Evolutionary conservation across 768 basidiomycete genomes (phyloP).

Genomic region (Mycena polygramma): DNA sequence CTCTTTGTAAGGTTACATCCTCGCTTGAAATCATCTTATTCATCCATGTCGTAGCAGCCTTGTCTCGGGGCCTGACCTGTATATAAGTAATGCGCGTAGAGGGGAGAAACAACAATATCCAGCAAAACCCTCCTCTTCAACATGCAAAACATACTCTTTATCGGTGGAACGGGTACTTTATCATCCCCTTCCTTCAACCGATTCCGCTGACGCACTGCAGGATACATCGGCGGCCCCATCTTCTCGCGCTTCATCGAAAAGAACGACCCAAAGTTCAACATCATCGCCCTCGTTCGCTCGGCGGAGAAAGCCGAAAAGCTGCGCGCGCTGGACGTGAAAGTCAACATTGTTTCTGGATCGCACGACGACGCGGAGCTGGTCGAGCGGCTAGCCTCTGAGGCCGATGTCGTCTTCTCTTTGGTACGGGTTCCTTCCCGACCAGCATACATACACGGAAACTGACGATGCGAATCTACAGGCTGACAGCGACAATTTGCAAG

Average conservation of each 20-base stretch:
- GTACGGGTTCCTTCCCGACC: constrained; percentile 32
- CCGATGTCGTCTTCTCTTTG: constrained; percentile 48
- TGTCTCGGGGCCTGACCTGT: no score
- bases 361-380: constrained; percentile 47
- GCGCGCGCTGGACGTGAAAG: background rate
- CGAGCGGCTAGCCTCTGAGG: constrained; percentile 41
- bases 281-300: constrained; percentile 23
- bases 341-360: constrained; percentile 43
- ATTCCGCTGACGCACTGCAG: background rate
- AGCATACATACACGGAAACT: constrained; percentile 29
- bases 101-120: no score
- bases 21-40: no score
- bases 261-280: background rate
- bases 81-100: no score
- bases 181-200: background rate
- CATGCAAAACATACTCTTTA: constrained; percentile 29
- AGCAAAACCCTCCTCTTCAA: background rate
- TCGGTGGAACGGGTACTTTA: constrained; percentile 21
- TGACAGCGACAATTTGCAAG: constrained; percentile 27
- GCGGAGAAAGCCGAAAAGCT: constrained; percentile 13
- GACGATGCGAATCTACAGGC: constrained; percentile 4
- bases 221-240: constrained; percentile 27
- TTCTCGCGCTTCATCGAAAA: constrained; percentile 22
- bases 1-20: no score
- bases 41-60: no score